A percentile compares a stretch with the other conserved stretches of the same genome.
phyloP scores from a whole-genome alignment of 441 rosid genomes.

The Syzygium malaccense region DNA sequence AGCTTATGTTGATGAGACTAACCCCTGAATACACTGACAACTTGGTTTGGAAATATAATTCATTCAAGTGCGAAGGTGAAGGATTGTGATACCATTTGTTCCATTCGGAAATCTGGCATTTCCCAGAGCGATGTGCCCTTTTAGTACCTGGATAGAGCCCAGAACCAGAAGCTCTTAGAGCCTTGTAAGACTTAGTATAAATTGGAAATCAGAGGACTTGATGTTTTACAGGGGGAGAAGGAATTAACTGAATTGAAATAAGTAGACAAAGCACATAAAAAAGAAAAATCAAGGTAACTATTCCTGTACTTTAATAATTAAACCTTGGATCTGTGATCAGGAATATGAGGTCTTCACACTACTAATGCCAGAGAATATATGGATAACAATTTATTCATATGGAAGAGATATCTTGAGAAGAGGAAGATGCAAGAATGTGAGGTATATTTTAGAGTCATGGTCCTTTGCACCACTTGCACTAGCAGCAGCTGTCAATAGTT shows the following conservation, averaged over 20 bases:
- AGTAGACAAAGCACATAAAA: neutral
- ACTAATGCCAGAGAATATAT: neutral
- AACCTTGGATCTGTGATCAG: neutral
- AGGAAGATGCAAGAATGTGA: neutral
- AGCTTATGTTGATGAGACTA: neutral
- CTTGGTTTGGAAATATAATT: neutral
- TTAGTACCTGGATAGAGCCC: constrained; percentile 51
- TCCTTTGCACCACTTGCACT: neutral
- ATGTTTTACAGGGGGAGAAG: neutral
- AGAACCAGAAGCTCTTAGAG: neutral
- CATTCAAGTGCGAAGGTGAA: neutral
- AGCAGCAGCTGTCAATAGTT: neutral
- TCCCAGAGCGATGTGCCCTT: constrained; percentile 89
- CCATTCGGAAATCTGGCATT: constrained; percentile 90
- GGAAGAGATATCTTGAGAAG: neutral
- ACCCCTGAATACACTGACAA: neutral
- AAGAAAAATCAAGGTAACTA: neutral
- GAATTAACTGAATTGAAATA: neutral
- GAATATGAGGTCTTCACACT: neutral
- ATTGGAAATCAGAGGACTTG: neutral
- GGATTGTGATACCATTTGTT: constrained; percentile 51
- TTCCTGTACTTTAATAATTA: neutral
- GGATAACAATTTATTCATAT: neutral
- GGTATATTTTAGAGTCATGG: neutral
- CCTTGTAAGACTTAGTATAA: neutral